Conservation (phyloP, 345 rosid genomes). For the Kernera saxatilis region DNA sequence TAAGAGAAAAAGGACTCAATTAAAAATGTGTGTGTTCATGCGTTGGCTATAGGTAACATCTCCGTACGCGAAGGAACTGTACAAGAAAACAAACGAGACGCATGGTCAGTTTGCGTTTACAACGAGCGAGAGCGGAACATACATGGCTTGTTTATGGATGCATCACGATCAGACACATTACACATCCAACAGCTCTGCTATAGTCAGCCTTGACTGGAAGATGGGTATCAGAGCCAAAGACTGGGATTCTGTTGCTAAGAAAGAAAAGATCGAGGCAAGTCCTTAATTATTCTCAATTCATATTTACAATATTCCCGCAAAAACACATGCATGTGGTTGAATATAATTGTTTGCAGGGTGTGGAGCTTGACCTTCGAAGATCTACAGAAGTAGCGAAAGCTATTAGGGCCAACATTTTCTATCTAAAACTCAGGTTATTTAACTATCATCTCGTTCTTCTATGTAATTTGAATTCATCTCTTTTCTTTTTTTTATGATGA, state of each 20-base stretch:
- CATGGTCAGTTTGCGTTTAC: conserved; percentile 75
- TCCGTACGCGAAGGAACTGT: conserved; percentile 66
- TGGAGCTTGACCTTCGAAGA: conserved; percentile 24
- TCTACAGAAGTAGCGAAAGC: neutral
- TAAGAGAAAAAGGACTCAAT: neutral
- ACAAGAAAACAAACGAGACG: conserved; percentile 54
- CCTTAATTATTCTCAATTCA: neutral
- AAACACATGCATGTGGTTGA: neutral
- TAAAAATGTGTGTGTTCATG: neutral
- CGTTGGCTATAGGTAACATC: conserved; percentile 60
- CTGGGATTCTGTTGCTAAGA: conserved; percentile 28
- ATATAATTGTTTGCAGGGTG: conserved; percentile 16
- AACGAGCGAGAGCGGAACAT: conserved; percentile 63
- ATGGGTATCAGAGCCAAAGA: conserved; percentile 21
- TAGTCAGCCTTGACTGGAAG: conserved; percentile 25
- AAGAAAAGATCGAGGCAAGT: conserved; percentile 26
- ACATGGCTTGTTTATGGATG: conserved; percentile 48
- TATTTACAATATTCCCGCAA: neutral
- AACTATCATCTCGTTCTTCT: neutral
- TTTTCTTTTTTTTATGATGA: neutral
- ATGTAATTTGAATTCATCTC: neutral
- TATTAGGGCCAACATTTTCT: conserved; percentile 11
- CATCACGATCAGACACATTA: conserved; percentile 26
- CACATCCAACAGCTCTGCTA: neutral
- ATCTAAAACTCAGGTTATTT: conserved; percentile 13